These are phyloP conservation scores for Calonectria ilicicola DNA, from an alignment of 2,329 filamentous ascomycete genomes.

Conservation along the genomic window DNA sequence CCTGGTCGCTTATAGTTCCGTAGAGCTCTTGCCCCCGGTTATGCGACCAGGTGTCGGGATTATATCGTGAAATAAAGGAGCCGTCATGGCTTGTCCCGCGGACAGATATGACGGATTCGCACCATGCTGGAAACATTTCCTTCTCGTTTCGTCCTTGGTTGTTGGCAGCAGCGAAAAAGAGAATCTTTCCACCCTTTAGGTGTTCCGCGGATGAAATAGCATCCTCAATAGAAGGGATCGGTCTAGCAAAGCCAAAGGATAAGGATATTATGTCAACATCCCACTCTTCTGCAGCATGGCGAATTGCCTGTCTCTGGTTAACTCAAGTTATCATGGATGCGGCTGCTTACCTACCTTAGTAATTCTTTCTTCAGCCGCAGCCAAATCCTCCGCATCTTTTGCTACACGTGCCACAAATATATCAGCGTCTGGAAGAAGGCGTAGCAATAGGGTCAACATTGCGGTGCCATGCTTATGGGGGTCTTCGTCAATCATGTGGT, in stretches of 20 bases:
- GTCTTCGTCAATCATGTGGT: background rate
- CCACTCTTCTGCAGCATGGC: background rate
- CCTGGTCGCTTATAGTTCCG: background rate
- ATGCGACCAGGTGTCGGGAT: background rate
- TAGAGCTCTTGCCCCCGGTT: background rate
- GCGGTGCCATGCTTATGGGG: background rate
- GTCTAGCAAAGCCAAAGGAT: background rate
- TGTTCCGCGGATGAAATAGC: background rate
- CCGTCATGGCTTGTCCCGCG: background rate
- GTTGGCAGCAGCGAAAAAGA: conserved; percentile 12
- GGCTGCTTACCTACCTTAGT: background rate
- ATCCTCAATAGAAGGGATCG: background rate
- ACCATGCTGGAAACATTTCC: background rate
- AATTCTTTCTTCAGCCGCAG: background rate
- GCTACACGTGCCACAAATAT: background rate
- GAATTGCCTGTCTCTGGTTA: background rate
- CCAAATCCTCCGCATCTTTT: background rate
- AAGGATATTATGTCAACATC: background rate
- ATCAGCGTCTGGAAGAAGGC: background rate
- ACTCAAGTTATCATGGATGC: background rate
- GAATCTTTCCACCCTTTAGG: background rate
- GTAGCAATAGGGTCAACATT: background rate
- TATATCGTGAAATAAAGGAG: background rate
- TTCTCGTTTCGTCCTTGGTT: background rate
- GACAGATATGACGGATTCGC: background rate